A percentile compares a stretch with the other conserved stretches of the same genome.
Evolutionary conservation across 2,329 filamentous ascomycete genomes (phyloP).

Genomic region (Chrysoporthe cubensis): DNA sequence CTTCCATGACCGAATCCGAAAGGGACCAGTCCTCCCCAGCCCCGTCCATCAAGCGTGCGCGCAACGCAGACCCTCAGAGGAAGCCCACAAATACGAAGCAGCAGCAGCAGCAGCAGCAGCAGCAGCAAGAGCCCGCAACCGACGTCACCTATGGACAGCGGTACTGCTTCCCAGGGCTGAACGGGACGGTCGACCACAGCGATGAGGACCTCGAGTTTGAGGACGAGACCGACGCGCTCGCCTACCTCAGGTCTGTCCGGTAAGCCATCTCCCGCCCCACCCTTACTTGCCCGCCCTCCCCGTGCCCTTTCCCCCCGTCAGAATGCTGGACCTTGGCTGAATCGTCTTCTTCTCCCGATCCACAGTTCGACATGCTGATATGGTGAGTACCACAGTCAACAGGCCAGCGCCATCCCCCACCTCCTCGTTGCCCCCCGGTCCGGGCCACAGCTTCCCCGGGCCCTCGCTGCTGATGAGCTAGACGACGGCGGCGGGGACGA

Average conservation of each 20-base stretch:
- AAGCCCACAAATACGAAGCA: conserved; percentile 41
- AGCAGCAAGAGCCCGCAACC: conserved; percentile 45
- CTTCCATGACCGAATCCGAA: conserved; percentile 24
- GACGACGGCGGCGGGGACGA: conserved; percentile 38
- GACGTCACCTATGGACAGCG: conserved; percentile 73
- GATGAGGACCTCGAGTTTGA: conserved; percentile 69
- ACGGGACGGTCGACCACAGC: conserved; percentile 48
- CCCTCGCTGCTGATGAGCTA: conserved; percentile 38
- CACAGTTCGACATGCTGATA: conserved; percentile 47
- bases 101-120: conserved; percentile 36
- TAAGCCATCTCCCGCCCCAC: conserved; percentile 44
- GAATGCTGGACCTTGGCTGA: conserved; percentile 26
- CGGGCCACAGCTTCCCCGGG: conserved; percentile 54
- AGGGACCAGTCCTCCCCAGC: conserved; percentile 24
- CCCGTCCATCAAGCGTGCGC: conserved; percentile 33
- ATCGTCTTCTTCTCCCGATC: conserved; percentile 1
- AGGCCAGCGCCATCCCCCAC: conserved; percentile 75
- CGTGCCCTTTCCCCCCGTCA: conserved; percentile 36
- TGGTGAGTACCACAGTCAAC: conserved; percentile 64
- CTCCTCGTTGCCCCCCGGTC: conserved; percentile 67
- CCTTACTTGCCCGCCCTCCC: neutral
- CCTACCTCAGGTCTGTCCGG: conserved; percentile 74
- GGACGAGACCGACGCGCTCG: conserved; percentile 68
- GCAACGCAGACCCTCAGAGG: conserved; percentile 23
- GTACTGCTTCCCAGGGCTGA: conserved; percentile 69